phyloP scores from a whole-genome alignment of 106 monocot genomes.

The Acorus calamus region DNA sequence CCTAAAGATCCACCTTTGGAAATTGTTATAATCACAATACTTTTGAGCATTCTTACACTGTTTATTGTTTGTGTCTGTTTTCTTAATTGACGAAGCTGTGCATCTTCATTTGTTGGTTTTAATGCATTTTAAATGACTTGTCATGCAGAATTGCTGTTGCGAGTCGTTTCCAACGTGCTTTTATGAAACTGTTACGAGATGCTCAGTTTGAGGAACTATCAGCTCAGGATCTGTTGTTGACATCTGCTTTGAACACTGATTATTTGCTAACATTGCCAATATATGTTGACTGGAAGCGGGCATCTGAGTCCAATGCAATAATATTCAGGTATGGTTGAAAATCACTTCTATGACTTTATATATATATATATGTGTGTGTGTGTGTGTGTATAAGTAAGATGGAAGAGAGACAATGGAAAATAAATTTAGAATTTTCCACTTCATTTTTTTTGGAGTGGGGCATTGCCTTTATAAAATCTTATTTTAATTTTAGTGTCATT shows the following conservation, averaged over 20 bases:
- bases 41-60: too few species aligned
- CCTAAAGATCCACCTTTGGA: too few species aligned
- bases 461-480: too few species aligned
- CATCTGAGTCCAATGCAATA: constrained; percentile 77
- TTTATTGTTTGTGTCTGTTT: neutral
- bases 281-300: constrained; percentile 96
- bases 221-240: constrained; percentile 64
- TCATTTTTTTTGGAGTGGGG: too few species aligned
- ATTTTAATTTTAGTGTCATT: too few species aligned
- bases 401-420: neutral
- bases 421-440: too few species aligned
- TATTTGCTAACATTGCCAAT: constrained; percentile 92
- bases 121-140: neutral
- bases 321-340: constrained; percentile 70
- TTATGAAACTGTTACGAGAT: constrained; percentile 72
- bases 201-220: constrained; percentile 97
- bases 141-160: constrained; percentile 49
- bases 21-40: too few species aligned
- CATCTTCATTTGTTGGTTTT: neutral
- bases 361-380: too few species aligned
- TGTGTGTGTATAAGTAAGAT: too few species aligned
- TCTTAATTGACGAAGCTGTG: neutral
- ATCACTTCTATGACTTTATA: neutral
- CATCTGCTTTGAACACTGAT: constrained; percentile 71
- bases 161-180: constrained; percentile 57